Evolutionary conservation across 2,329 filamentous ascomycete genomes (phyloP).

Genomic region (Paracorniculantispora psalliotae): DNA sequence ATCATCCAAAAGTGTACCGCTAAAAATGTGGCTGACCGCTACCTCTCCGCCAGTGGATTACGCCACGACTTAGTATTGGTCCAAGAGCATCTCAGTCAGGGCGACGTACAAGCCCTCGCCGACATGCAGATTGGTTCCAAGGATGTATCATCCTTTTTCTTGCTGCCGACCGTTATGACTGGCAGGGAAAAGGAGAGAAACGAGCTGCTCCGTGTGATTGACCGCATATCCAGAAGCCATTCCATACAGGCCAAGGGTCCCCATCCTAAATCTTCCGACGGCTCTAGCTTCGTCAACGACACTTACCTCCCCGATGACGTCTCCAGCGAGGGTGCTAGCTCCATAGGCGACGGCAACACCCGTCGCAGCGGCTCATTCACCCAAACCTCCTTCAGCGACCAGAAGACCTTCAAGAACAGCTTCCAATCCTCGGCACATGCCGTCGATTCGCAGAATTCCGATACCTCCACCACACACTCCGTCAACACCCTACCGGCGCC

Average conservation of each 20-base stretch:
- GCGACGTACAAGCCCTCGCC: slow-evolving; percentile 65
- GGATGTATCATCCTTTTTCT: slow-evolving; percentile 89
- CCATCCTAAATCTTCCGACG: slow-evolving; percentile 46
- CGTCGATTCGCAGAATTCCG: slow-evolving; percentile 36
- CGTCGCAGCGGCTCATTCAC: slow-evolving; percentile 47
- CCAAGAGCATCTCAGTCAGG: slow-evolving; percentile 68
- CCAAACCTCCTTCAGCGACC: slow-evolving; percentile 39
- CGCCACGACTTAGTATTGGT: slow-evolving; percentile 75
- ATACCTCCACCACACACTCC: slow-evolving; percentile 45
- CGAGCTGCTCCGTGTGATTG: slow-evolving; percentile 67
- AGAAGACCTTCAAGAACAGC: slow-evolving; percentile 33
- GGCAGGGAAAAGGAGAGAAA: slow-evolving; percentile 70
- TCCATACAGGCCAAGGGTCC: slow-evolving; percentile 38
- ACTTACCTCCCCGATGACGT: slow-evolving; percentile 43
- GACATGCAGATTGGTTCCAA: slow-evolving; percentile 74
- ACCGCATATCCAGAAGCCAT: slow-evolving; percentile 67
- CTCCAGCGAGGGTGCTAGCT: slow-evolving; percentile 58
- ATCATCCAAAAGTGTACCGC: slow-evolving; percentile 91
- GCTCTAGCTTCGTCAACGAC: slow-evolving; percentile 50
- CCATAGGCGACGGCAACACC: slow-evolving; percentile 43
- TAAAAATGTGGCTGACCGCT: slow-evolving; percentile 81
- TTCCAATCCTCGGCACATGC: slow-evolving; percentile 40
- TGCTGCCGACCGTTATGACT: slow-evolving; percentile 75
- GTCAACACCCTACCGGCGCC: slow-evolving; percentile 23
- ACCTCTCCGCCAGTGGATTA: slow-evolving; percentile 82